These are phyloP conservation scores for Neoascochyta sp. DNA, from an alignment of 2,329 filamentous ascomycete species.

Conservation along the genomic window DNA sequence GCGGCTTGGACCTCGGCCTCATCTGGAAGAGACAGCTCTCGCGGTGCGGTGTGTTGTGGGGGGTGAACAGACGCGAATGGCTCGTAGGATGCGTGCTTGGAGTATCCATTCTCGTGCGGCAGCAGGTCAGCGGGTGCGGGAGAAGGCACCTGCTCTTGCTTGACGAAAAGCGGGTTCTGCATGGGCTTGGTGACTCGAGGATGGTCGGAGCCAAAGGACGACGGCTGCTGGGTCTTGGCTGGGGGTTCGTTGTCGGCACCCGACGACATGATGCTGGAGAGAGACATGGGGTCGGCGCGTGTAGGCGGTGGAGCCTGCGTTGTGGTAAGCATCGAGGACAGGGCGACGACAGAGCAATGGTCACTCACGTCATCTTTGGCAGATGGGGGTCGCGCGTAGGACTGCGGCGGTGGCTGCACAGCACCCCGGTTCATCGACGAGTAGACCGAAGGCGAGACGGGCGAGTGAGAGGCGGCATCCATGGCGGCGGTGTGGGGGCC, in stretches of 20 bases:
- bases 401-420: conserved; percentile 34
- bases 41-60: conserved; percentile 15
- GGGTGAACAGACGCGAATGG: conserved; percentile 17
- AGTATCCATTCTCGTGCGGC: conserved; percentile 16
- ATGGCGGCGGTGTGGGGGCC: conserved; percentile 29
- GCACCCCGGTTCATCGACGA: conserved; percentile 31
- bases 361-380: conserved; percentile 36
- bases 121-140: conserved; percentile 25
- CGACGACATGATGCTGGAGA: conserved; percentile 89
- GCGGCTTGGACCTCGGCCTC: conserved; percentile 67
- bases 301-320: conserved; percentile 58
- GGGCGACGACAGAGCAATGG: conserved; percentile 2
- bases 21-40: conserved; percentile 37
- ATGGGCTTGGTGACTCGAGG: conserved; percentile 20
- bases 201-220: conserved; percentile 19
- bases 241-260: conserved; percentile 67
- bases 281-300: conserved; percentile 87
- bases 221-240: conserved; percentile 46
- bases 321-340: conserved; percentile 16
- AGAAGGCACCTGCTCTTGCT: conserved; percentile 33
- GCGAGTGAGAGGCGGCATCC: conserved; percentile 39
- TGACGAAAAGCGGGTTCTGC: conserved; percentile 27
- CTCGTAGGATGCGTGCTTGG: conserved; percentile 23
- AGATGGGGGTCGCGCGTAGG: conserved; percentile 30
- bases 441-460: conserved; percentile 38